A percentile compares a stretch with the other conserved stretches of the same genome.
These are phyloP conservation scores for Blastosporella zonata DNA, from an alignment of 1,284 basidiomycete species.

Conservation along the genomic window DNA sequence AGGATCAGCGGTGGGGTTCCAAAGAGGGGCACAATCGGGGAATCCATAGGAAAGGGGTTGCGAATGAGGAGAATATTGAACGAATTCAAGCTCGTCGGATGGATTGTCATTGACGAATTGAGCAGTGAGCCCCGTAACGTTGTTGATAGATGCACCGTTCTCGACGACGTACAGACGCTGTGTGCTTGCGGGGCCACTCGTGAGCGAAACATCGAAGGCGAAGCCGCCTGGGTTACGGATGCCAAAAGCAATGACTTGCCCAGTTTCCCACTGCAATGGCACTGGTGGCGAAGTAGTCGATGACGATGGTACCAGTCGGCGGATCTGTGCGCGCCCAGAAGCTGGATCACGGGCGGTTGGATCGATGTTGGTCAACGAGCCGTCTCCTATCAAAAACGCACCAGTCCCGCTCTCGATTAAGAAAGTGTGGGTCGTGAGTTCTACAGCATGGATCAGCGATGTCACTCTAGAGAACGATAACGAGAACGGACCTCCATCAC, in stretches of 20 bases:
- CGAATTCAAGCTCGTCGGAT: slow-evolving; percentile 37
- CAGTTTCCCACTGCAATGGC: slow-evolving; percentile 19
- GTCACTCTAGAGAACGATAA: not conserved
- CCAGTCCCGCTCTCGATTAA: slow-evolving; percentile 27
- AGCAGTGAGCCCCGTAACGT: slow-evolving; percentile 32
- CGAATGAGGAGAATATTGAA: slow-evolving; percentile 14
- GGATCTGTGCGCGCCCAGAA: slow-evolving; percentile 40
- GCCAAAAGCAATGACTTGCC: slow-evolving; percentile 37
- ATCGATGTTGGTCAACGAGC: slow-evolving; percentile 39
- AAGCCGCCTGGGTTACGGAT: slow-evolving; percentile 44
- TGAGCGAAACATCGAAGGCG: slow-evolving; percentile 25
- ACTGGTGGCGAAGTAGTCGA: slow-evolving; percentile 9
- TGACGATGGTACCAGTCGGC: slow-evolving; percentile 24
- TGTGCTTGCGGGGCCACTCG: slow-evolving; percentile 1
- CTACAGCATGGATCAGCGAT: slow-evolving; percentile 19
- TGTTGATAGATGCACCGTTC: slow-evolving; percentile 41
- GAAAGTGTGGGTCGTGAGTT: slow-evolving; percentile 39
- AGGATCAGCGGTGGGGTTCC: slow-evolving; percentile 36
- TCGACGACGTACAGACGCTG: slow-evolving; percentile 35
- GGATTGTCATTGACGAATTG: slow-evolving; percentile 43
- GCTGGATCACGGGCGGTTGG: slow-evolving; percentile 37
- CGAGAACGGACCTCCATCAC: slow-evolving; percentile 34
- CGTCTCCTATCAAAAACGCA: slow-evolving; percentile 32
- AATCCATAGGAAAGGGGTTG: slow-evolving; percentile 31
- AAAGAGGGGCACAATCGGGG: slow-evolving; percentile 37